Evolutionary conservation across 805 yeast species (phyloP).

Genomic region (Wickerhamiella sergipiensis): DNA sequence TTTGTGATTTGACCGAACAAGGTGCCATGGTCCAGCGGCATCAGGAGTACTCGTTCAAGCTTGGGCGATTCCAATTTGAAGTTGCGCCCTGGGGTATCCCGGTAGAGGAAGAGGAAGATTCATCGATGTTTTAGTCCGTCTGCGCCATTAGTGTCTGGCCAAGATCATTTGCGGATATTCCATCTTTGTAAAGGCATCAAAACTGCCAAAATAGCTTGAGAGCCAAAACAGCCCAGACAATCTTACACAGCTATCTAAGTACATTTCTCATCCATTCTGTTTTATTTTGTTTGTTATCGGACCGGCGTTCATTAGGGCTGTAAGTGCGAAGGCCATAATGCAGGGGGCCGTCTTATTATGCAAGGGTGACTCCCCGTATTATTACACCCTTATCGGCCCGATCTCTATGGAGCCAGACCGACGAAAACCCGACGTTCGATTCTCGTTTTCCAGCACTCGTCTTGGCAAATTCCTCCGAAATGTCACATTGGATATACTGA

Average conservation of each 20-base stretch:
- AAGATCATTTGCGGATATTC: too few species aligned
- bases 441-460: background rate
- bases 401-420: background rate
- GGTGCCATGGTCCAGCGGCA: slow-evolving; percentile 68
- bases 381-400: background rate
- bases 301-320: too few species aligned
- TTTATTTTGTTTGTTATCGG: too few species aligned
- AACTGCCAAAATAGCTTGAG: too few species aligned
- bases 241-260: too few species aligned
- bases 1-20: slow-evolving; percentile 57
- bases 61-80: slow-evolving; percentile 71
- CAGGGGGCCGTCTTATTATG: too few species aligned
- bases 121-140: background rate
- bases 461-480: background rate
- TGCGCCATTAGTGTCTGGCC: too few species aligned
- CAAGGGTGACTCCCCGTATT: too few species aligned
- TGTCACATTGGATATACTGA: background rate
- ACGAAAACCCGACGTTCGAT: background rate
- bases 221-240: too few species aligned
- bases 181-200: too few species aligned
- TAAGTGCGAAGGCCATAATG: too few species aligned
- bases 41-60: slow-evolving; percentile 75
- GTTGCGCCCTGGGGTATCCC: slow-evolving; percentile 97
- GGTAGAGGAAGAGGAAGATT: slow-evolving; percentile 63
- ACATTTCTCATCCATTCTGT: too few species aligned